A percentile compares a stretch with the other conserved stretches of the same genome.
phyloP scores from a whole-genome alignment of 2,329 filamentous ascomycete species.

The Zasmidium angulare region DNA sequence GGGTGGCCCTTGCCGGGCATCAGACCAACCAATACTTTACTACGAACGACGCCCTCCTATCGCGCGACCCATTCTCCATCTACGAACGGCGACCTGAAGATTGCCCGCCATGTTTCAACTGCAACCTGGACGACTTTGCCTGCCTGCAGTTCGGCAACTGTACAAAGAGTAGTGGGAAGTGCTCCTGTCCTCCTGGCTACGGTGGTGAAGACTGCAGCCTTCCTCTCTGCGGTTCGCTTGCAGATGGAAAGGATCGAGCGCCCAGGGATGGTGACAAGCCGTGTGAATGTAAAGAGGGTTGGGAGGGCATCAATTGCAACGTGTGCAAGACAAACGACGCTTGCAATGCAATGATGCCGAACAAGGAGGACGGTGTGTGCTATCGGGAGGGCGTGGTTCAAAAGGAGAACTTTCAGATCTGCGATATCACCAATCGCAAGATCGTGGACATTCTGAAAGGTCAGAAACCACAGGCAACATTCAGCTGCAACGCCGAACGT shows the following conservation, averaged over 20 bases:
- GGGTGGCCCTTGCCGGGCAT: constrained; percentile 16
- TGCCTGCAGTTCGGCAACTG: constrained; percentile 90
- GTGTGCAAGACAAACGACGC: constrained; percentile 82
- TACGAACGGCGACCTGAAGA: constrained; percentile 72
- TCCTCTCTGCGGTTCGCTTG: constrained; percentile 86
- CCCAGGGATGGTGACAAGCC: constrained; percentile 64
- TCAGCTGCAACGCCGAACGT: constrained; percentile 76
- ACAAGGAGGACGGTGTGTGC: constrained; percentile 73
- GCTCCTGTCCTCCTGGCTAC: constrained; percentile 86
- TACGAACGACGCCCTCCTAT: constrained; percentile 28
- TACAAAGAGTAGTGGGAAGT: constrained; percentile 88
- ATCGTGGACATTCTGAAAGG: constrained; percentile 84
- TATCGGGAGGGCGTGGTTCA: constrained; percentile 89
- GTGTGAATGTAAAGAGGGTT: constrained; percentile 89
- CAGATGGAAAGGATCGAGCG: constrained; percentile 75
- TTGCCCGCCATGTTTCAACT: constrained; percentile 95
- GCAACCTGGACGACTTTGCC: constrained; percentile 85
- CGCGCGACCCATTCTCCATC: constrained; percentile 53
- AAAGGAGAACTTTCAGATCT: constrained; percentile 96
- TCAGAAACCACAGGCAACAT: constrained; percentile 88
- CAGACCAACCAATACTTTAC: constrained; percentile 29
- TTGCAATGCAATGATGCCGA: constrained; percentile 83
- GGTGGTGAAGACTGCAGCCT: constrained; percentile 90
- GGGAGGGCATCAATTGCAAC: constrained; percentile 95
- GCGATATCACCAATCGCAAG: constrained; percentile 93